phyloP scores from a whole-genome alignment of 352 stramenopile species.

The Globisporangium viniferum region DNA sequence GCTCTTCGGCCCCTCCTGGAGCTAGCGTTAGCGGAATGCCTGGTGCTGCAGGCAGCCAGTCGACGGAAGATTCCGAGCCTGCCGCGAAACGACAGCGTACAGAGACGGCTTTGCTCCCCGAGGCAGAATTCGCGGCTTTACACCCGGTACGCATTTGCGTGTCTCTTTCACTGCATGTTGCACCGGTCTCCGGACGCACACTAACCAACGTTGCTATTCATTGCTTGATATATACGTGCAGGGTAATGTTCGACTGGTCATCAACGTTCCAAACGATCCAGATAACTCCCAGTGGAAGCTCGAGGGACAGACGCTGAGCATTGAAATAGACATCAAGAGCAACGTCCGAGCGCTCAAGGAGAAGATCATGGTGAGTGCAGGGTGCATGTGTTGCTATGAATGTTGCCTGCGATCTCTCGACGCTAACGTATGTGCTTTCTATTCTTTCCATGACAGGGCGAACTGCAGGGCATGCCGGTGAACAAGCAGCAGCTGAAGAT shows the following conservation, averaged over 20 bases:
- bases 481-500: conserved; percentile 97
- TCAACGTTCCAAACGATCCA: conserved; percentile 86
- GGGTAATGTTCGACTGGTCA: conserved; percentile 58
- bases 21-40: background rate
- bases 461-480: conserved; percentile 89
- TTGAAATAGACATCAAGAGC: conserved; percentile 87
- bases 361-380: conserved; percentile 59
- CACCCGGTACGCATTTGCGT: conserved; percentile 51
- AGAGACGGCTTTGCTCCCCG: conserved; percentile 60
- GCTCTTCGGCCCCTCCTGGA: background rate
- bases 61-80: conserved; percentile 39
- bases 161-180: no score
- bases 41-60: conserved; percentile 3
- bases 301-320: conserved; percentile 88
- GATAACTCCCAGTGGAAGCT: conserved; percentile 93
- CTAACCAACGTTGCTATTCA: conserved; percentile 13
- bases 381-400: background rate
- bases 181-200: no score
- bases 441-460: conserved; percentile 24
- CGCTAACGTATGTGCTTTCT: background rate
- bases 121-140: conserved; percentile 71
- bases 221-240: conserved; percentile 20
- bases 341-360: conserved; percentile 93
- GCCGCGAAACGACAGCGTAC: conserved; percentile 69
- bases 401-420: background rate